Evolutionary conservation across 768 basidiomycete genomes (phyloP), one percentile per base, ranked within the genome.

Genomic region (Multifurca ochricompacta): DNA sequence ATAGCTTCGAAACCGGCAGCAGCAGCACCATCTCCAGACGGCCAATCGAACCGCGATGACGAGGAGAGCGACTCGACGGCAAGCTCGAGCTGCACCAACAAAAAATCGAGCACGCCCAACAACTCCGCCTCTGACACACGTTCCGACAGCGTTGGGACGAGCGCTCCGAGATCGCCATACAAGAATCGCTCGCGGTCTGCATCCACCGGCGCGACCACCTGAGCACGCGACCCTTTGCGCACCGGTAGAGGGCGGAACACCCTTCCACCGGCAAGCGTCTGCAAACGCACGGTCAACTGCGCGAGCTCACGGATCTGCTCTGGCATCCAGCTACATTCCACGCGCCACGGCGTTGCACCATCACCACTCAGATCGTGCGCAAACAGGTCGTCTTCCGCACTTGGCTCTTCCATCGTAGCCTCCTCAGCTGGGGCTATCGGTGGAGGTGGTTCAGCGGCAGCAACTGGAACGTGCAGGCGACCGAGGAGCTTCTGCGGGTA

Each of bases 11-110:
- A n/a, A 1, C 21, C 36, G 7, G 45, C 37, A 32, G 47, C 35
- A 1, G 18, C 36, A 5, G 45, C 37, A 32, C 43, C 35, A 1
- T 28, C 31, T 10, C n/a, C 39, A 6, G 47, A 40, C n/a, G 49
- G 41, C 35, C 21, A 45, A 9, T 19, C 31, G 44, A 47, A 59
- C 11, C 56, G 52, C 28, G 40, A 47, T 31, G 53, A 48, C 28
- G 40, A 47, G 30, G 53, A 30, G 18, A 61, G 36, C 13, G 43
- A 39, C n/a, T 59, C 44, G 3, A 28, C 44, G 23, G 86, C 79
- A 64, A 93, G 92, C 65, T 89, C 83, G 50, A 93, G 82, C 39
- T 93, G 76, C 7, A 80, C 70, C 28, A 85, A 74, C 48, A 95
- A 65, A 11, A 83, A 87, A 61, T 92, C 87, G 30, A 96, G 73